Conservation (phyloP, 768 basidiomycete genomes). For the Macrolepiota dolichaula region DNA sequence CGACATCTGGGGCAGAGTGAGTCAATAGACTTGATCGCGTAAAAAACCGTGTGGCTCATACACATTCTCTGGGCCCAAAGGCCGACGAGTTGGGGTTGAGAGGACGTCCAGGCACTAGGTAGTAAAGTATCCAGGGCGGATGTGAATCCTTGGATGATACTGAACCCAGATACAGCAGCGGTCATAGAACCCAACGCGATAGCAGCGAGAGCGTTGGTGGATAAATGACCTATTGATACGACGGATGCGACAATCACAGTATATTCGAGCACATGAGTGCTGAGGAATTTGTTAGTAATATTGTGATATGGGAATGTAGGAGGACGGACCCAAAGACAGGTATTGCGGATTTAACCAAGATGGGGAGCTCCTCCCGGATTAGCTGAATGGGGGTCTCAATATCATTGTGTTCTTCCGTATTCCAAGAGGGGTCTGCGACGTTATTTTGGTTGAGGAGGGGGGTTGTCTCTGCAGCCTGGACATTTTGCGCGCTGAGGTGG, state of each 20-base stretch:
- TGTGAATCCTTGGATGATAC: constrained; percentile 77
- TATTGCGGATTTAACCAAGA: no score
- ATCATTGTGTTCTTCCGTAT: no score
- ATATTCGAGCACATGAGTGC: constrained; percentile 82
- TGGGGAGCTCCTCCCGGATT: no score
- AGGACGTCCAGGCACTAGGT: constrained; percentile 92
- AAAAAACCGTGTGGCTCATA: constrained; percentile 29
- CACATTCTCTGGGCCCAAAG: constrained; percentile 90
- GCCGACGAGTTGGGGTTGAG: constrained; percentile 80
- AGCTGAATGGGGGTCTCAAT: no score
- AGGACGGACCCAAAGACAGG: no score
- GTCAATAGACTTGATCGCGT: neutral
- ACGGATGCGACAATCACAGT: constrained; percentile 83
- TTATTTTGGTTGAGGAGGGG: no score
- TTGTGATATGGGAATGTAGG: no score
- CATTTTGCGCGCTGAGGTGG: no score
- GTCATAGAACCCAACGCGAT: constrained; percentile 75
- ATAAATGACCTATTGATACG: constrained; percentile 86
- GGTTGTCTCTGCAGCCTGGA: no score
- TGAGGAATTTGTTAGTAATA: constrained; percentile 22
- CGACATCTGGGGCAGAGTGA: constrained; percentile 43
- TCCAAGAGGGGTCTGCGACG: no score
- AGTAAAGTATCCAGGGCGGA: constrained; percentile 91
- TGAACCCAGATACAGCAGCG: constrained; percentile 69
- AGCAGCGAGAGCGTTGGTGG: constrained; percentile 85